Percentiles rank a stretch among this genome's conserved stretches.
These are phyloP conservation scores for Truncatella angustata DNA, from an alignment of 2,329 filamentous ascomycete genomes.

Conservation along the genomic window DNA sequence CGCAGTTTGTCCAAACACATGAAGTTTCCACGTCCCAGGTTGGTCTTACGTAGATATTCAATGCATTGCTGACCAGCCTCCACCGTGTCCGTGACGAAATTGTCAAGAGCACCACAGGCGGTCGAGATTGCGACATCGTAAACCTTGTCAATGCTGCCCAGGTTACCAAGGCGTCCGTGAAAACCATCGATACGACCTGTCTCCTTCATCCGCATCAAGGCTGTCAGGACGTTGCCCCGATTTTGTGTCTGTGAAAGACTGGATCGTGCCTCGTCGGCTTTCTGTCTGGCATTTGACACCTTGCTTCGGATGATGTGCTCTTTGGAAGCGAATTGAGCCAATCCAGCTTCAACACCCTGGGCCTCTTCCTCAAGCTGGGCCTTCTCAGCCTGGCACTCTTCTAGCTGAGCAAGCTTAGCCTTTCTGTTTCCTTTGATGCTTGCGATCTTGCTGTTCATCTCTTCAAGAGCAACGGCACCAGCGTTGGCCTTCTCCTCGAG, in stretches of 20 bases:
- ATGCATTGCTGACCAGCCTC: constrained; percentile 98
- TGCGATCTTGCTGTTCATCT: constrained; percentile 76
- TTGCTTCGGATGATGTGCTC: constrained; percentile 82
- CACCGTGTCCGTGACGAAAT: constrained; percentile 95
- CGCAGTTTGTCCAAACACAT: constrained; percentile 90
- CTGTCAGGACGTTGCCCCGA: constrained; percentile 86
- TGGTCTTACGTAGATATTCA: constrained; percentile 95
- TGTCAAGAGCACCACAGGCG: constrained; percentile 85
- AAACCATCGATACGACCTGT: constrained; percentile 97
- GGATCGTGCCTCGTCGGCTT: constrained; percentile 91
- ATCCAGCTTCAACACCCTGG: constrained; percentile 66
- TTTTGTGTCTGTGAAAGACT: constrained; percentile 88
- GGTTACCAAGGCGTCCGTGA: constrained; percentile 89
- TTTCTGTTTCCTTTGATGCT: constrained; percentile 69
- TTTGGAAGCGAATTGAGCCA: constrained; percentile 69
- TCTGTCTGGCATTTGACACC: constrained; percentile 86
- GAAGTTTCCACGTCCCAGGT: constrained; percentile 93
- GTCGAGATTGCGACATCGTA: constrained; percentile 99
- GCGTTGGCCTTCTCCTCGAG: constrained; percentile 86
- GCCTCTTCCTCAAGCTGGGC: constrained; percentile 71
- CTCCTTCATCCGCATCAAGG: constrained; percentile 91
- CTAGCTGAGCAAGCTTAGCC: constrained; percentile 71
- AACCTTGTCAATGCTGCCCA: constrained; percentile 88
- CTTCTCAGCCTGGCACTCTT: constrained; percentile 73
- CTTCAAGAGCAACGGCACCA: constrained; percentile 78